These are phyloP conservation scores for Aspergillus ostianus DNA, from an alignment of 495 filamentous ascomycete genomes.

Conservation along the genomic window DNA sequence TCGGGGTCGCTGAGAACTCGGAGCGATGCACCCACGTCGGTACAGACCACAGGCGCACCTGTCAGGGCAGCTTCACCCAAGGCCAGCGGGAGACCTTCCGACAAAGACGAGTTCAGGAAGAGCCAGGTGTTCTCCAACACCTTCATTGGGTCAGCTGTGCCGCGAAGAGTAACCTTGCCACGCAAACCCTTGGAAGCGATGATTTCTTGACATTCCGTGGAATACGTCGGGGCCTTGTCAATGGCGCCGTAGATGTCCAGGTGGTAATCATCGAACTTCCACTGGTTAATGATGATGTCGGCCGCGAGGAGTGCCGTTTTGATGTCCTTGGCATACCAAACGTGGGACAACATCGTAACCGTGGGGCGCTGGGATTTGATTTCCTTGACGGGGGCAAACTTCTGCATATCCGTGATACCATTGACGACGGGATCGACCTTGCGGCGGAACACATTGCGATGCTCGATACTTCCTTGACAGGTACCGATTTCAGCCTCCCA, in stretches of 20 bases:
- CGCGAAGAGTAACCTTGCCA: slow-evolving; percentile 50
- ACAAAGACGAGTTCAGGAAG: slow-evolving; percentile 66
- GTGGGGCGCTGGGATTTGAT: slow-evolving; percentile 58
- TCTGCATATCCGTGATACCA: slow-evolving; percentile 64
- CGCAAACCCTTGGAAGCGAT: slow-evolving; percentile 59
- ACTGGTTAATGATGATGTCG: slow-evolving; percentile 66
- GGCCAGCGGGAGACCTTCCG: slow-evolving; percentile 64
- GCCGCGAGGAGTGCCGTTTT: slow-evolving; percentile 61
- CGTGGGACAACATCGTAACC: slow-evolving; percentile 64
- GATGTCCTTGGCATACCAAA: slow-evolving; percentile 66
- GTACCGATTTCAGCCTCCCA: slow-evolving; percentile 68
- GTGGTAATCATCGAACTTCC: slow-evolving; percentile 62
- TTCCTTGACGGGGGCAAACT: slow-evolving; percentile 57
- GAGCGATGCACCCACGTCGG: slow-evolving; percentile 62
- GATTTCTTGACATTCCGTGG: slow-evolving; percentile 61
- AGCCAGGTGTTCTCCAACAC: slow-evolving; percentile 63
- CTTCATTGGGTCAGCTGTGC: slow-evolving; percentile 55
- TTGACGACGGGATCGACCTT: slow-evolving; percentile 71
- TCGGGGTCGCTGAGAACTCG: slow-evolving; percentile 61
- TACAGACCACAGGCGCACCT: slow-evolving; percentile 63
- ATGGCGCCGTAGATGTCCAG: slow-evolving; percentile 63
- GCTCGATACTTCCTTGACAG: slow-evolving; percentile 54
- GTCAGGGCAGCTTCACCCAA: slow-evolving; percentile 64
- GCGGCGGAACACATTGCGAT: slow-evolving; percentile 57
- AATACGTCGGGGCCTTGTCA: slow-evolving; percentile 59